A percentile compares a stretch with the other conserved stretches of the same genome.
Conservation (phyloP, 306 rosid genomes). For the peach (Prunus persica) region DNA sequence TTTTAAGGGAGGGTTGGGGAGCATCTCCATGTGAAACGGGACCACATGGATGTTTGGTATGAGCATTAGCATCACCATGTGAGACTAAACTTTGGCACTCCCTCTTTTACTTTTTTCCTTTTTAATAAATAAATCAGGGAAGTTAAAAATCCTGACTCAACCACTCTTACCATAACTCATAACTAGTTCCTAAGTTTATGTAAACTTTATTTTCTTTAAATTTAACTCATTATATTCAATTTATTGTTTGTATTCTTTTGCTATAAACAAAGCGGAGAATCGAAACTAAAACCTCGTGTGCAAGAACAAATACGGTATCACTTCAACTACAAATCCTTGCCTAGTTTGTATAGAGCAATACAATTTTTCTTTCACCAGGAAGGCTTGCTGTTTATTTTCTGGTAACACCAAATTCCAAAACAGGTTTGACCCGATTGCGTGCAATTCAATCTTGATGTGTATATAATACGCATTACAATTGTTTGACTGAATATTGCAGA, state of each 20-base stretch:
- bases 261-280: too few relatives aligned
- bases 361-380: not conserved
- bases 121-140: too few relatives aligned
- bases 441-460: not conserved
- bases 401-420: not conserved
- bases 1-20: conserved; percentile 30
- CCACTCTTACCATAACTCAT: not conserved
- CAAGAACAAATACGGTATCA: too few relatives aligned
- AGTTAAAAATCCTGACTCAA: too few relatives aligned
- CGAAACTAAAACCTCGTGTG: too few relatives aligned
- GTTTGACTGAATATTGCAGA: not conserved
- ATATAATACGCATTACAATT: not conserved
- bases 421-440: not conserved
- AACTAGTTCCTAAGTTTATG: not conserved
- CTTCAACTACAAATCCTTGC: too few relatives aligned
- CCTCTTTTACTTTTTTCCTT: too few relatives aligned
- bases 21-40: conserved; percentile 62
- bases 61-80: conserved; percentile 41
- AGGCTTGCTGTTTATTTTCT: not conserved
- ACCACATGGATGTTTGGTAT: conserved; percentile 32
- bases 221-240: not conserved
- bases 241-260: too few relatives aligned
- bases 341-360: not conserved
- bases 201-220: not conserved
- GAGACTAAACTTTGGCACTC: conserved; percentile 16